Percentiles rank a stretch among this genome's conserved stretches.
Evolutionary conservation across 305 asterid species (phyloP).

Genomic region (Andrographis paniculata): DNA sequence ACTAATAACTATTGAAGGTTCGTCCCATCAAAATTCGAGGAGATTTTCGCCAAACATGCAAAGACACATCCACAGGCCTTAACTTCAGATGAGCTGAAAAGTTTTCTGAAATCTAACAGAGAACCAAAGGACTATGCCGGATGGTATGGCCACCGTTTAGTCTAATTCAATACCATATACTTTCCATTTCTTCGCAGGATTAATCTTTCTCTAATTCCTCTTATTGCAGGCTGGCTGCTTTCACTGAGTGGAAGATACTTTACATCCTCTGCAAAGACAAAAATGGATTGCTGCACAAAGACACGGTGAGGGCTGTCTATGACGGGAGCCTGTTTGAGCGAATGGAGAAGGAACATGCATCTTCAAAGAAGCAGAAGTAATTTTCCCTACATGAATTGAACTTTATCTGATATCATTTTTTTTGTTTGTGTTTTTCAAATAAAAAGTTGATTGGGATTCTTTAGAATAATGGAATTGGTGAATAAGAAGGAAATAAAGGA

Average conservation of each 20-base stretch:
- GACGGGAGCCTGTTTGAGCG: constrained; percentile 79
- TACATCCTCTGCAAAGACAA: constrained; percentile 61
- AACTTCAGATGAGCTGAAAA: constrained; percentile 43
- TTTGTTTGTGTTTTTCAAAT: too few species aligned
- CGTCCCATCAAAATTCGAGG: constrained; percentile 49
- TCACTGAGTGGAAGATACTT: constrained; percentile 65
- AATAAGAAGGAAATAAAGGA: constrained; percentile 7
- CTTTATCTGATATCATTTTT: too few species aligned
- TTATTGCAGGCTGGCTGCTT: constrained; percentile 52
- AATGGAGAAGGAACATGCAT: constrained; percentile 49
- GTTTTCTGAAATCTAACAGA: constrained; percentile 48
- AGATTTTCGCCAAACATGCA: constrained; percentile 45
- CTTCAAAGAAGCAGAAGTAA: constrained; percentile 37
- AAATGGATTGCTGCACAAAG: constrained; percentile 51
- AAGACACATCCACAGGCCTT: constrained; percentile 32
- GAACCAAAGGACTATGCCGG: constrained; percentile 54
- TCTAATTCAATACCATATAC: not conserved
- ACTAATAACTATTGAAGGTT: constrained; percentile 33
- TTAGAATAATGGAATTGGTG: not conserved
- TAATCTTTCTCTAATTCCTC: not conserved
- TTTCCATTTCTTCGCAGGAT: not conserved
- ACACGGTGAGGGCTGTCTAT: constrained; percentile 42
- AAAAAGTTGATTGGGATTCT: not conserved
- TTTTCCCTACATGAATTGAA: constrained; percentile 6
- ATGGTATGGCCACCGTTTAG: constrained; percentile 41